Base-by-base conservation (phyloP, 495 filamentous ascomycete genomes). In the Tuber brumale region DNA sequence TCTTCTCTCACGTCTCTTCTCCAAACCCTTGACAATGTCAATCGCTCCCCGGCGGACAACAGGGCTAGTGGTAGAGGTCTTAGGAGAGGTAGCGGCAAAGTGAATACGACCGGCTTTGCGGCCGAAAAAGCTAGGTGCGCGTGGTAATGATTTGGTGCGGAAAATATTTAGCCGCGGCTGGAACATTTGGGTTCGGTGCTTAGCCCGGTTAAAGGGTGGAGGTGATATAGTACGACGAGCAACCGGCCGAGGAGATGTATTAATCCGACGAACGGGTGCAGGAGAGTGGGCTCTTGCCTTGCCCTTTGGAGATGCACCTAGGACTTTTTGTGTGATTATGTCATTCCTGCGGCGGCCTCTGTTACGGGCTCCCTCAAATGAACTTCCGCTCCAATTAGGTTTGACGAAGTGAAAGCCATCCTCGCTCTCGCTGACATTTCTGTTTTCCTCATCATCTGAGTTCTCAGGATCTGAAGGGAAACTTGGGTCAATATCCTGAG, bases 401-500 rank as follows among this genome's bases (percentile, higher is more conserved):
- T 88, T 88, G 39, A 88, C 88, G 74, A 88, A 87, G 35, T 89
- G 84, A 85, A 89, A 90, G 42, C 87, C 69, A 75, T 89, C 86
- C 72, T 91, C 89, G 72, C 87, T 89, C 70, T 88, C 88, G 42
- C 88, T 85, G 19, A 84, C 84, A 57, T 86, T 87, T 16, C 89
- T 87, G 70, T 88, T 85, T 19, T 85, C 84, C 14, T 94, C 88
- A 66, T 86, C 86, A 45, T 89, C 89, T 45, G 92, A 92, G 75
- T 95, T 92, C 77, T 97, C 95, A 0, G 91, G 91, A 77, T 97
- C 95, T 2, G 94, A 97, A 0, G 95, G 95, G 82, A 98, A 98
- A 83, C 93, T 97, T 16, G 95, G 95, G 82, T 99, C 95, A 76
- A 99, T 97, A 79, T 99, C 96, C 79, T 98, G 95, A 66, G 95